A percentile compares a stretch with the other conserved stretches of the same genome.
phyloP scores from a whole-genome alignment of 768 basidiomycete species.

The Tephrocybe rancida region DNA sequence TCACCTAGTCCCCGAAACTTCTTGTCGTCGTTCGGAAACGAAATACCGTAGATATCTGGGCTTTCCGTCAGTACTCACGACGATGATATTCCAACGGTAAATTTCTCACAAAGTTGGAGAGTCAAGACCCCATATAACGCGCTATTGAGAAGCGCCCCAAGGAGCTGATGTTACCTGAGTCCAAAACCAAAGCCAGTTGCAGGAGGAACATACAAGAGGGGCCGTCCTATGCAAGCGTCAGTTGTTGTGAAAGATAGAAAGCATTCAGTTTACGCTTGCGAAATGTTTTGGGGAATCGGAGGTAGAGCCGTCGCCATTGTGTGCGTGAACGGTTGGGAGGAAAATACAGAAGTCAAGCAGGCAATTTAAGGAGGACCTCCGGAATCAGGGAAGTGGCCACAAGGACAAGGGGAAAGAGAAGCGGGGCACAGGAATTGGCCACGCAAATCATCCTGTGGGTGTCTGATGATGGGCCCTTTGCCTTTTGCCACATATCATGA shows the following conservation, averaged over 20 bases:
- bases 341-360: neutral
- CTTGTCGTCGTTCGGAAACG: constrained; percentile 21
- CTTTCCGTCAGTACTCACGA: too few relatives aligned
- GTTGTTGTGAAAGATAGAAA: neutral
- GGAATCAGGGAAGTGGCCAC: neutral
- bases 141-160: constrained; percentile 24
- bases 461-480: neutral
- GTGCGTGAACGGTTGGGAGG: neutral
- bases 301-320: neutral
- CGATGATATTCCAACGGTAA: too few relatives aligned
- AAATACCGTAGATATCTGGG: constrained; percentile 21
- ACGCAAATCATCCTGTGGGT: neutral
- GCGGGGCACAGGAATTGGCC: neutral
- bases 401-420: neutral
- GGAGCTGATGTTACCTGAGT: neutral
- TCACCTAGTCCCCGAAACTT: constrained; percentile 21
- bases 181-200: neutral
- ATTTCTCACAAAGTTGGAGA: constrained; percentile 27
- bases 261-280: neutral
- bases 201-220: neutral
- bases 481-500: neutral
- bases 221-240: neutral
- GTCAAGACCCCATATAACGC: constrained; percentile 26
- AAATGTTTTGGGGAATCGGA: neutral
- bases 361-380: neutral